phyloP scores from a whole-genome alignment of 73 alveolate genomes.

The Tetrahymena malaccensis region DNA sequence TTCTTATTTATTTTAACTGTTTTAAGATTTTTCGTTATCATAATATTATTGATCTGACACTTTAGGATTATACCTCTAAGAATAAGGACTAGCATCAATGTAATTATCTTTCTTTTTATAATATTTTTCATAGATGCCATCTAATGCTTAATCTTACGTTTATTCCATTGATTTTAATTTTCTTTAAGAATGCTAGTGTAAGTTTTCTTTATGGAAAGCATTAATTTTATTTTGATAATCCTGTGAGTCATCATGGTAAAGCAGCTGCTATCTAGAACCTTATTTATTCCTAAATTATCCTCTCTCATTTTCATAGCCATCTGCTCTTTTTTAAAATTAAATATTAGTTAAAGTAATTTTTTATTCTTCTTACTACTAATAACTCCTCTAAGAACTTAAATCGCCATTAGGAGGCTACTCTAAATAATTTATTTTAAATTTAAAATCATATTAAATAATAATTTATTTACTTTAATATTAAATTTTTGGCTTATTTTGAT shows the following conservation, averaged over 20 bases:
- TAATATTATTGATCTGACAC: not conserved
- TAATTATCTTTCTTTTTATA: not conserved
- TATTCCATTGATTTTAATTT: not conserved
- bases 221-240: not conserved
- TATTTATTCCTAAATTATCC: not conserved
- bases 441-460: not conserved
- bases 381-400: not conserved
- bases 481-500: not conserved
- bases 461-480: not conserved
- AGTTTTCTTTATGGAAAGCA: not conserved
- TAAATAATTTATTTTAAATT: too few relatives aligned
- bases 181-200: not conserved
- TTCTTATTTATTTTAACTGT: not conserved
- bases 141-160: not conserved
- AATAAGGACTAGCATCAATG: not conserved
- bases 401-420: not conserved
- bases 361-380: not conserved
- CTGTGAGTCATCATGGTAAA: not conserved
- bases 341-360: too few relatives aligned
- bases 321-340: not conserved
- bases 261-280: not conserved
- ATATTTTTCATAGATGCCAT: not conserved
- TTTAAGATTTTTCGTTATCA: not conserved
- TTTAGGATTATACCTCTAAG: not conserved
- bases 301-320: not conserved